These are phyloP conservation scores for Heliamphora pulchella DNA, from an alignment of 179 eudicot genomes.

Conservation along the genomic window DNA sequence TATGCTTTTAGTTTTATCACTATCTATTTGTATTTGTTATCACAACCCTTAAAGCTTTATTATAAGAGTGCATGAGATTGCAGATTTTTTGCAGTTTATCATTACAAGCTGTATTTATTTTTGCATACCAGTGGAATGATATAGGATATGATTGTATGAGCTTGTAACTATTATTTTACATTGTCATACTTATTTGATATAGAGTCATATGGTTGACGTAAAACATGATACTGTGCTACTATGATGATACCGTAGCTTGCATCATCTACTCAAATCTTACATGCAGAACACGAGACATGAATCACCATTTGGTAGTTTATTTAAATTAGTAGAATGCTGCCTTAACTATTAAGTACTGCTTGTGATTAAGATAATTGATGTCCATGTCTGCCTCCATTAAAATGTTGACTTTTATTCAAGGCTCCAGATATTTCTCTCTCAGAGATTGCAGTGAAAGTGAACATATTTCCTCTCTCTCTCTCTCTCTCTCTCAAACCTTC, in stretches of 20 bases:
- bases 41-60: background rate
- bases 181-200: background rate
- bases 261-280: background rate
- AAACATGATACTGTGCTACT: too few species aligned
- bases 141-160: background rate
- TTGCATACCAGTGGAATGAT: too few species aligned
- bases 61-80: background rate
- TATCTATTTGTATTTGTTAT: background rate
- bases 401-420: background rate
- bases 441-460: background rate
- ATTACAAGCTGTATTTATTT: background rate
- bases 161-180: background rate
- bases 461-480: background rate
- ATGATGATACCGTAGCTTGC: background rate
- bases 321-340: background rate
- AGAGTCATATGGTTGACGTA: background rate
- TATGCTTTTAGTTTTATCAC: slow-evolving; percentile 1
- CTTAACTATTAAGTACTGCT: background rate
- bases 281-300: background rate
- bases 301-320: background rate
- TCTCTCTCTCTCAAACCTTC: background rate
- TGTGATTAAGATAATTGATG: background rate
- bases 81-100: background rate
- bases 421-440: background rate
- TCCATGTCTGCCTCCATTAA: background rate